phyloP scores from a whole-genome alignment of 2,329 filamentous ascomycete species.

The Pseudopyricularia cyperi region DNA sequence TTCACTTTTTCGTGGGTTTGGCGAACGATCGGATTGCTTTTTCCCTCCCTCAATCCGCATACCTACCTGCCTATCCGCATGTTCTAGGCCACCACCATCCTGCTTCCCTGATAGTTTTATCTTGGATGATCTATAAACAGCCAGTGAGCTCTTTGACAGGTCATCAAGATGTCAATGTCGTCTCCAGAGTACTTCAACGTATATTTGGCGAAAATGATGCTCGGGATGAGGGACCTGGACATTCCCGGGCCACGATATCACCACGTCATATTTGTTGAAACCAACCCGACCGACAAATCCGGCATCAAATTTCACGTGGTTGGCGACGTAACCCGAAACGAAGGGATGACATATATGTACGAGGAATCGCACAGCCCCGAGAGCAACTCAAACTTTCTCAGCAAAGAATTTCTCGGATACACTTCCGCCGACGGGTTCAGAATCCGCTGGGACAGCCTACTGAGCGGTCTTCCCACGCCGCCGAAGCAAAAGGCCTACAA shows the following conservation, averaged over 20 bases:
- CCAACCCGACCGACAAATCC: not conserved
- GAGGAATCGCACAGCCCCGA: not conserved
- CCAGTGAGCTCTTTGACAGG: too few species aligned
- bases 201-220: not conserved
- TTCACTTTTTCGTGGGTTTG: too few species aligned
- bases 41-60: too few species aligned
- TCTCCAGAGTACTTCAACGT: not conserved
- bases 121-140: too few species aligned
- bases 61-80: too few species aligned
- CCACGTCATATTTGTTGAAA: constrained; percentile 2
- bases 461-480: not conserved
- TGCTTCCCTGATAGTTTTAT: too few species aligned
- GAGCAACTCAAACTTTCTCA: not conserved
- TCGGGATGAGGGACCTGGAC: not conserved
- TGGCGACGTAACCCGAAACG: not conserved
- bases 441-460: not conserved
- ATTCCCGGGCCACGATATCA: not conserved
- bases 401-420: not conserved
- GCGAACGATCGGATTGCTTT: too few species aligned
- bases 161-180: not conserved
- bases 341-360: constrained; percentile 1
- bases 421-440: not conserved
- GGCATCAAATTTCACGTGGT: constrained; percentile 1
- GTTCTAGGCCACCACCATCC: too few species aligned
- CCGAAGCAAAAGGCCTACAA: constrained; percentile 2